phyloP scores from a whole-genome alignment of 768 basidiomycete species.

The Boletus barrowsii region DNA sequence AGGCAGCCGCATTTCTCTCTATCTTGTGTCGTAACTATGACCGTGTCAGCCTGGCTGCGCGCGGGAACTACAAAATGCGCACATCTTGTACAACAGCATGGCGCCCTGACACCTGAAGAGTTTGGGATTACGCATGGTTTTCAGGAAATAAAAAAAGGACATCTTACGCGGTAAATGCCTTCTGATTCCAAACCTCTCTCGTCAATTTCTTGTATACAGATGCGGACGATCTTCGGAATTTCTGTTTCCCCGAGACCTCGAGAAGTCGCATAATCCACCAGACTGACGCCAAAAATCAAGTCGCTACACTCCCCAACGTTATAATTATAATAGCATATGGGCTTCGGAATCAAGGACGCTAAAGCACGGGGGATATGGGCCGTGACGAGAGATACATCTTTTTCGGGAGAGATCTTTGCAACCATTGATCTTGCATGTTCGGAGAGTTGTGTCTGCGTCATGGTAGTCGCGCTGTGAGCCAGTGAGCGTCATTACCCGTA shows the following conservation, averaged over 20 bases:
- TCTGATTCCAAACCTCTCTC: slow-evolving; percentile 72
- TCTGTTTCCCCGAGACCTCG: slow-evolving; percentile 69
- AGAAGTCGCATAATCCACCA: slow-evolving; percentile 86
- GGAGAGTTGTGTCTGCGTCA: slow-evolving; percentile 73
- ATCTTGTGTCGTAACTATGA: slow-evolving; percentile 78
- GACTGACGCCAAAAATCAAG: slow-evolving; percentile 83
- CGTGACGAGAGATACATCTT: slow-evolving; percentile 60
- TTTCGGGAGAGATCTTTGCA: slow-evolving; percentile 64
- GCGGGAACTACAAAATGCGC: slow-evolving; percentile 16
- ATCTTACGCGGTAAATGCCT: slow-evolving; percentile 73
- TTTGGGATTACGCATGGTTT: slow-evolving; percentile 3
- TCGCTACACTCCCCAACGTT: slow-evolving; percentile 84
- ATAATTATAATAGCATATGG: slow-evolving; percentile 72
- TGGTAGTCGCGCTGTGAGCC: slow-evolving; percentile 63
- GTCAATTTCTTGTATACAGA: slow-evolving; percentile 84
- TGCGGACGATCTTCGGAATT: slow-evolving; percentile 73
- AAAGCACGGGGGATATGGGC: slow-evolving; percentile 59
- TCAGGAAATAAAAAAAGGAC: neutral
- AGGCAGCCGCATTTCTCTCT: slow-evolving; percentile 76
- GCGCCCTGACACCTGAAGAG: slow-evolving; percentile 69
- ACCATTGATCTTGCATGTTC: slow-evolving; percentile 60
- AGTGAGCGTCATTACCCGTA: slow-evolving; percentile 1
- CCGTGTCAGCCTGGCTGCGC: slow-evolving; percentile 2
- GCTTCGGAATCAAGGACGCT: slow-evolving; percentile 64
- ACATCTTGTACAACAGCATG: slow-evolving; percentile 84